Base-by-base conservation (phyloP, 306 rosid species). In the apple (Malus domestica) region DNA sequence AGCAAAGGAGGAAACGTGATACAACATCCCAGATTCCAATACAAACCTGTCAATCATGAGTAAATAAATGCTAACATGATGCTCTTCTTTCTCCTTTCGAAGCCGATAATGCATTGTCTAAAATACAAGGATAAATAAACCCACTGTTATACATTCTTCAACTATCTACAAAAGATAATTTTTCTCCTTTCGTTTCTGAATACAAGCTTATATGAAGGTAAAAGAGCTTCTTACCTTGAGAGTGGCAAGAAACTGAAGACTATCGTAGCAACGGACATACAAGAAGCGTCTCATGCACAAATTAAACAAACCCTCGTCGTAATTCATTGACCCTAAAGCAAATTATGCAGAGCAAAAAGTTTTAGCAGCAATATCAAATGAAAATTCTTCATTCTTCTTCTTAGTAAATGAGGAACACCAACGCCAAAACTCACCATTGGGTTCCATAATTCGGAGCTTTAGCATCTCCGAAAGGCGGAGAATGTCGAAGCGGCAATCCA, bases 41-140 rank as follows among this genome's bases (percentile, higher is more conserved):
- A 83, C 87, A 74, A 78, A 88, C 98, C 94, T 88, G 89, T 93
- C 98, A 60, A 93, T 90, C 88, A 93, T 74, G 65, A 93, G 93
- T 77, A 88, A 35, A 55, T 86, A 90, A 62, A 84, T 84, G 80
- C 87, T 61, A 83, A 67, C 42, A 60, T 93, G 89, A 18, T 82
- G 89, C 32, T 25, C 78, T 78, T 87, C 87, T 73, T 88, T 83
- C 81, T 86, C 90, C 85, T 77, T 83, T 65, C 80, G 83, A 74
- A 93, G 83, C 76, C 88, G 91, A 81, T 77, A 40, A 74, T 85
- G 85, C 85, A 93, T 76, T 8, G 95, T 89, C 98, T 93, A 75
- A 66, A 70, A 80, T 74, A 38, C 49, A 73, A 62, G 74, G 23
- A 27, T 74, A 60, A 55, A 40, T 22, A n/a, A 30, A 78, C 10